These are phyloP conservation scores for Colletotrichum horii DNA, from an alignment of 2,329 filamentous ascomycete species.

Conservation along the genomic window DNA sequence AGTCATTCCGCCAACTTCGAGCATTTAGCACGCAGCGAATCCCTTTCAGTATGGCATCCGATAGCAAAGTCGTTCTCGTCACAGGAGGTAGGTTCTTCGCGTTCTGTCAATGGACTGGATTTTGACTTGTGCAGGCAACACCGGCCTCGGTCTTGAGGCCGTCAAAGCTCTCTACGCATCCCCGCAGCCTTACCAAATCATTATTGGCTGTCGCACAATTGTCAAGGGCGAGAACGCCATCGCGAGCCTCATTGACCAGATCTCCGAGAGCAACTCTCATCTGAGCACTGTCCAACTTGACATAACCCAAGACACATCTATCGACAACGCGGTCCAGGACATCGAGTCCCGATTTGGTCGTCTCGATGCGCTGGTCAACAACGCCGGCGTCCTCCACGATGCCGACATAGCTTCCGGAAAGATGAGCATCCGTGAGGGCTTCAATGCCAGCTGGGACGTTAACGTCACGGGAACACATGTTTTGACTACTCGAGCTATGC, in stretches of 20 bases:
- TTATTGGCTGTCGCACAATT: conserved; percentile 28
- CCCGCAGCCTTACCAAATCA: conserved; percentile 23
- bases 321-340: conserved; percentile 47
- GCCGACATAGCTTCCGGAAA: neutral
- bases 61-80: neutral
- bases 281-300: conserved; percentile 18
- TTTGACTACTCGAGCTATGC: neutral
- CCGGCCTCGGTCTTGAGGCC: conserved; percentile 28
- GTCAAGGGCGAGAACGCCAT: conserved; percentile 25
- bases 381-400: conserved; percentile 45
- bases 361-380: conserved; percentile 62
- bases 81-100: neutral
- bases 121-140: conserved; percentile 13
- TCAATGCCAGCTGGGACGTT: neutral
- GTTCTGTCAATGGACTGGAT: neutral
- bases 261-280: neutral
- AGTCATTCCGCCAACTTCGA: neutral
- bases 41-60: neutral
- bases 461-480: neutral
- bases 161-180: conserved; percentile 25
- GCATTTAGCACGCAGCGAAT: too few relatives aligned
- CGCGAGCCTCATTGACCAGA: neutral
- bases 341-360: conserved; percentile 46
- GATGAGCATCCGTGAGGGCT: neutral
- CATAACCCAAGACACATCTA: conserved; percentile 15